phyloP scores from a whole-genome alignment of 2,329 filamentous ascomycete species.

The Xylariaceae sp. region DNA sequence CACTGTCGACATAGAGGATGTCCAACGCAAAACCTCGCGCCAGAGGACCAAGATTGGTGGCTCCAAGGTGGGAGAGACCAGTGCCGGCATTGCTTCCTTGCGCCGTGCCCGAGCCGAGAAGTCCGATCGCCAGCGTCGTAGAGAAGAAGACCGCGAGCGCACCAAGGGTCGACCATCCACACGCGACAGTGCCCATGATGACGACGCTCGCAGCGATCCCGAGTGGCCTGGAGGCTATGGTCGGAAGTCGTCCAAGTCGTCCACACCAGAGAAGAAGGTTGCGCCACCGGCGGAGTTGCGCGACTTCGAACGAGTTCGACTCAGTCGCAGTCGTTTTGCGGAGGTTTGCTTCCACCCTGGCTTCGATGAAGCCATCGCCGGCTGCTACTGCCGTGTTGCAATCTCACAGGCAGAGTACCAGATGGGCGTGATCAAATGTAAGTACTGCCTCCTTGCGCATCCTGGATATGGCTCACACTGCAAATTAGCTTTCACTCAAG shows the following conservation, averaged over 20 bases:
- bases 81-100: conserved; percentile 66
- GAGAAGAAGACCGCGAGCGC: conserved; percentile 56
- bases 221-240: conserved; percentile 62
- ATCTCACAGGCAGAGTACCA: conserved; percentile 81
- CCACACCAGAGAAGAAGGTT: conserved; percentile 55
- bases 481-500: conserved; percentile 63
- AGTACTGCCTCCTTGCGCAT: conserved; percentile 16
- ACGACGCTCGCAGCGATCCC: conserved; percentile 70
- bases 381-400: conserved; percentile 80
- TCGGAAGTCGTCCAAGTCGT: conserved; percentile 43
- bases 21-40: conserved; percentile 66
- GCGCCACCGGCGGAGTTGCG: conserved; percentile 65
- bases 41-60: conserved; percentile 63
- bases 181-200: conserved; percentile 40
- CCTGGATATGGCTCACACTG: conserved; percentile 22
- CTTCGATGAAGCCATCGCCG: conserved; percentile 74
- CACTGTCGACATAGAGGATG: conserved; percentile 72
- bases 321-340: conserved; percentile 81
- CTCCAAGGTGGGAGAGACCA: conserved; percentile 62
- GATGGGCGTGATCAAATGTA: conserved; percentile 83
- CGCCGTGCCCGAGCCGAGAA: conserved; percentile 59
- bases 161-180: conserved; percentile 45
- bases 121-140: conserved; percentile 57
- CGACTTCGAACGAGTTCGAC: conserved; percentile 78
- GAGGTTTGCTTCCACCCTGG: conserved; percentile 90